These are phyloP conservation scores for Apiospora kogelbergensis DNA, from an alignment of 2,329 filamentous ascomycete genomes.

Conservation along the genomic window DNA sequence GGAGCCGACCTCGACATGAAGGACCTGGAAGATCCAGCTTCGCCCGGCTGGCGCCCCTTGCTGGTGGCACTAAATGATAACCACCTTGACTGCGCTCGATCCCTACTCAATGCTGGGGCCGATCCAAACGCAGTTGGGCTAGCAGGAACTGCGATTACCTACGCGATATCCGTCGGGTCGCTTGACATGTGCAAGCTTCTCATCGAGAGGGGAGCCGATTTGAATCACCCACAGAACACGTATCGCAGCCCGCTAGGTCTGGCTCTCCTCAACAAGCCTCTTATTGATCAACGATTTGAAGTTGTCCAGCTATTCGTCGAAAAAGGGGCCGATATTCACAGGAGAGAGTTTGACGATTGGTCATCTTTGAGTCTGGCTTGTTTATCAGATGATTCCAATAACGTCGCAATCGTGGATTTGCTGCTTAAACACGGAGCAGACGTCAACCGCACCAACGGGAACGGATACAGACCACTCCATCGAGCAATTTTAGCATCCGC, in stretches of 20 bases:
- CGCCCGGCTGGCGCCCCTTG: background rate
- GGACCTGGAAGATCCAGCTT: background rate
- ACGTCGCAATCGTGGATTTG: background rate
- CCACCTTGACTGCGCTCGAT: background rate
- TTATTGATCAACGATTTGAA: background rate
- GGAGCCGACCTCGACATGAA: background rate
- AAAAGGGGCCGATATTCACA: background rate
- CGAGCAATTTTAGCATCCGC: background rate
- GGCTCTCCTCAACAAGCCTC: background rate
- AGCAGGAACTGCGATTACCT: background rate
- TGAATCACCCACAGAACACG: background rate
- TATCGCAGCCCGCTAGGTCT: background rate
- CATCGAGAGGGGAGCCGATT: background rate
- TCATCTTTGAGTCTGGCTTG: background rate
- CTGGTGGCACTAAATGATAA: background rate
- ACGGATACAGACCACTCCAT: background rate
- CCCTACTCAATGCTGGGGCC: background rate
- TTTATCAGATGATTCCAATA: background rate
- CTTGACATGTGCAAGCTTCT: background rate
- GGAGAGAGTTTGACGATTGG: background rate
- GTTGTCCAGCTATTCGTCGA: background rate
- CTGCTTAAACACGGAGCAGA: background rate
- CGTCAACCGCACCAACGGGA: background rate
- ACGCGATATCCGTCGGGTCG: background rate
- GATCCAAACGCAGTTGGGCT: background rate